Percentiles rank a stretch among this genome's conserved stretches.
Evolutionary conservation across 805 yeast genomes (phyloP).

Genomic region (Hanseniaspora taiwanica): DNA sequence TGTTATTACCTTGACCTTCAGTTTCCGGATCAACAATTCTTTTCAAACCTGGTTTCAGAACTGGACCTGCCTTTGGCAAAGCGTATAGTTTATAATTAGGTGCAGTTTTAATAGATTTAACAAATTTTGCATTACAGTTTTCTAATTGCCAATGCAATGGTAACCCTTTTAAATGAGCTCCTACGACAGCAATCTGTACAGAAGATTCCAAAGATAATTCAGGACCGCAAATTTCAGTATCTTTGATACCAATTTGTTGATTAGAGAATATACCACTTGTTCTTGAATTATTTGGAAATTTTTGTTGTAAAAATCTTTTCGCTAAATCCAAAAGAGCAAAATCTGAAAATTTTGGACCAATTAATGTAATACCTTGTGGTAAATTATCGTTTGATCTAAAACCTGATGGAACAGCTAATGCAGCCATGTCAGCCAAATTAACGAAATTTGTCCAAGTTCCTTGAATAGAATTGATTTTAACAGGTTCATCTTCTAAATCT

Average conservation of each 20-base stretch:
- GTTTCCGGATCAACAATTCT: constrained; percentile 33
- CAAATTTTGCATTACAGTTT: constrained; percentile 62
- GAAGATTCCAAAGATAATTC: constrained; percentile 23
- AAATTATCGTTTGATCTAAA: constrained; percentile 68
- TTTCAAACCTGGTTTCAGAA: constrained; percentile 81
- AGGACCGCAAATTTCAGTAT: constrained; percentile 13
- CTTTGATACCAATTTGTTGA: constrained; percentile 5
- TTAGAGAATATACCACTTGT: constrained; percentile 33
- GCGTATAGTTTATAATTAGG: constrained; percentile 66
- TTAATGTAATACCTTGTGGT: constrained; percentile 81
- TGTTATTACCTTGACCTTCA: constrained; percentile 35
- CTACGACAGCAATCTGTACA: constrained; percentile 81
- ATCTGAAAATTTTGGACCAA: constrained; percentile 75
- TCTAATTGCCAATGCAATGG: constrained; percentile 90
- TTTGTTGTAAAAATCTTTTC: constrained; percentile 42
- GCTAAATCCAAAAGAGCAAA: constrained; percentile 83
- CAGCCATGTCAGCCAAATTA: constrained; percentile 85
- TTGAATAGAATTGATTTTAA: constrained; percentile 73
- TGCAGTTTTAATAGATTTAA: constrained; percentile 57
- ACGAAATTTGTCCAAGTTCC: constrained; percentile 99
- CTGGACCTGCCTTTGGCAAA: constrained; percentile 67
- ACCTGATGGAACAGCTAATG: constrained; percentile 83
- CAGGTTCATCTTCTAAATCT: constrained; percentile 64
- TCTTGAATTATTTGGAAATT: constrained; percentile 35
- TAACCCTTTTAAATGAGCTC: constrained; percentile 84